Conservation (phyloP, 768 basidiomycete genomes). For the Auricularia sp. region DNA sequence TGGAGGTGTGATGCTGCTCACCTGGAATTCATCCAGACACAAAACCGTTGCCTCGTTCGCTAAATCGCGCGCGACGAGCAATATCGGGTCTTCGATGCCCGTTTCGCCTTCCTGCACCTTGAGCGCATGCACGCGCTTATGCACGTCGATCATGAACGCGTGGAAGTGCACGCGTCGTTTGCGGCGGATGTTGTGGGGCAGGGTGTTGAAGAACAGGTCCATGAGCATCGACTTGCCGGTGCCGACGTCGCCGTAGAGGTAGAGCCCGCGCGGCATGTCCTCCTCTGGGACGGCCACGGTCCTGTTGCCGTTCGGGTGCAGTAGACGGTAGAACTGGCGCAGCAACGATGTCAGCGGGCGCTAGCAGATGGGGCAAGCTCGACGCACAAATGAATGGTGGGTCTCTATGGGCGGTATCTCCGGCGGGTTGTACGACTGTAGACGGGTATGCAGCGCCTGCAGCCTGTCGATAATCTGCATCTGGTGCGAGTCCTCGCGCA, state of each 20-base stretch:
- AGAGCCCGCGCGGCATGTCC: conserved; percentile 72
- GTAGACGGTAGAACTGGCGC: conserved; percentile 21
- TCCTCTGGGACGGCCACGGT: conserved; percentile 30
- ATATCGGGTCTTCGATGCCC: conserved; percentile 67
- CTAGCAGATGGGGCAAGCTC: conserved; percentile 6
- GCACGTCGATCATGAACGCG: conserved; percentile 98
- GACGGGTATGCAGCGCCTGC: conserved; percentile 65
- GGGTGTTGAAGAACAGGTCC: conserved; percentile 89
- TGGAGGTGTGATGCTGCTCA: conserved; percentile 23
- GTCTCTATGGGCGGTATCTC: conserved; percentile 36
- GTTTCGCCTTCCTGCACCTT: conserved; percentile 60
- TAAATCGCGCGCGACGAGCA: conserved; percentile 78
- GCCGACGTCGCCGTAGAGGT: conserved; percentile 93
- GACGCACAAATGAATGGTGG: conserved; percentile 24
- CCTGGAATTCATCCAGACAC: conserved; percentile 98
- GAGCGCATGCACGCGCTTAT: conserved; percentile 80
- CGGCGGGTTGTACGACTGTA: conserved; percentile 64
- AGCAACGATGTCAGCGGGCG: conserved; percentile 10
- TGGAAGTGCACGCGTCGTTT: conserved; percentile 95
- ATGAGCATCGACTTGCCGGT: conserved; percentile 99
- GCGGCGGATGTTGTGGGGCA: conserved; percentile 52
- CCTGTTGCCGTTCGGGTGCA: conserved; percentile 3
- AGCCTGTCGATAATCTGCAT: conserved; percentile 73
- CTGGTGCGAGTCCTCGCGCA: conserved; percentile 78
- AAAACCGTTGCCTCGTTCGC: conserved; percentile 77